Conservation (phyloP, 208 protist species). For the Crithidia fasciculata region DNA sequence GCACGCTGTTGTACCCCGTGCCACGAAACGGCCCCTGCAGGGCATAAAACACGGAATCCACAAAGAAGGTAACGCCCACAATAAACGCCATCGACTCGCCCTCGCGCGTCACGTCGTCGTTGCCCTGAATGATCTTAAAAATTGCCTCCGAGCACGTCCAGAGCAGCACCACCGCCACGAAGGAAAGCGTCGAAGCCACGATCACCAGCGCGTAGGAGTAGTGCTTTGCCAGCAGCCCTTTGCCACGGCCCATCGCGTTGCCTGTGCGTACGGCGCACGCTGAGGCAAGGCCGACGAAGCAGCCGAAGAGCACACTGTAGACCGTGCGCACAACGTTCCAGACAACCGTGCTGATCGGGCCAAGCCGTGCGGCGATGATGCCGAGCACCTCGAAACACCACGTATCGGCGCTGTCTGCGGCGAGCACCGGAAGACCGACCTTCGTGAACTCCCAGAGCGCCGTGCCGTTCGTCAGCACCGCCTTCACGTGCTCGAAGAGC, state of each 20-base stretch:
- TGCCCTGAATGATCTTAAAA: conserved; percentile 30
- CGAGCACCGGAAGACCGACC: conserved; percentile 31
- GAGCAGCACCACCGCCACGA: not conserved
- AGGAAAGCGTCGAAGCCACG: not conserved
- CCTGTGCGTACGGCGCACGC: conserved; percentile 37
- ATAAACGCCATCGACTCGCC: conserved; percentile 13
- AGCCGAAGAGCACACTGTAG: conserved; percentile 38
- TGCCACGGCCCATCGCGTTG: conserved; percentile 34
- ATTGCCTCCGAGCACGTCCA: not conserved
- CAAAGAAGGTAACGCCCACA: conserved; percentile 24
- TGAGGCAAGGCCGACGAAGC: conserved; percentile 23
- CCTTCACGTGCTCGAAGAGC: conserved; percentile 14
- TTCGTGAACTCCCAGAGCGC: conserved; percentile 26
- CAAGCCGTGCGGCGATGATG: conserved; percentile 29
- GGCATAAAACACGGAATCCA: conserved; percentile 39
- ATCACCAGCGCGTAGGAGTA: conserved; percentile 24
- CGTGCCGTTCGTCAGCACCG: conserved; percentile 15
- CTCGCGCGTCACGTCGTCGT: conserved; percentile 22
- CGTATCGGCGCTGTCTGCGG: conserved; percentile 37
- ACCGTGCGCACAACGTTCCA: conserved; percentile 37
- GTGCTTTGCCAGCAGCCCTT: conserved; percentile 27
- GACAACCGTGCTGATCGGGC: conserved; percentile 19
- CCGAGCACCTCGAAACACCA: conserved; percentile 44
- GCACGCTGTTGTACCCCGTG: conserved; percentile 23
- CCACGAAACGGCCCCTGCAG: conserved; percentile 40